These are phyloP conservation scores for Pyronema omphalodes DNA, from an alignment of 495 filamentous ascomycete genomes.

Conservation along the genomic window DNA sequence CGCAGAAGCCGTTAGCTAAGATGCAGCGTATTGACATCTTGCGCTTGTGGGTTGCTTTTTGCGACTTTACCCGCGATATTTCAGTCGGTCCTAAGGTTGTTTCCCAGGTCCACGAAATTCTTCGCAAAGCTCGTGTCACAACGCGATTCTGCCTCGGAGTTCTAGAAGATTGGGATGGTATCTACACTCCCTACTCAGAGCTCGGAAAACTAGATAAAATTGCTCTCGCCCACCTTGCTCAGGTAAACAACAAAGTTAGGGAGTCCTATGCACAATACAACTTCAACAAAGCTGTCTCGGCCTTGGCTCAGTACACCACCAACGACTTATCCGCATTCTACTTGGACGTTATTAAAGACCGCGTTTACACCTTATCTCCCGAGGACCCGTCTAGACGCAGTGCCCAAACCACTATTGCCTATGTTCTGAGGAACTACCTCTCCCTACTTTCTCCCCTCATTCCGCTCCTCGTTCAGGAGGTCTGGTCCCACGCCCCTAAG, in stretches of 20 bases:
- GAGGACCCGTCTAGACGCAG: slow-evolving; percentile 33
- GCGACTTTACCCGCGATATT: slow-evolving; percentile 80
- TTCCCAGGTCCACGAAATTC: slow-evolving; percentile 46
- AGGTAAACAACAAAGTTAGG: slow-evolving; percentile 40
- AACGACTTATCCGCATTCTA: slow-evolving; percentile 82
- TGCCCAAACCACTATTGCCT: slow-evolving; percentile 48
- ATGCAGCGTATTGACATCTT: slow-evolving; percentile 58
- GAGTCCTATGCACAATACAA: slow-evolving; percentile 49
- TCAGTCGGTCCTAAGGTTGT: slow-evolving; percentile 58
- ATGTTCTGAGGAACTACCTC: slow-evolving; percentile 51
- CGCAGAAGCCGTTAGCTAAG: not conserved
- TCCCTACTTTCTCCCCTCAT: slow-evolving; percentile 63
- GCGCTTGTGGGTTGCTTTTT: slow-evolving; percentile 79
- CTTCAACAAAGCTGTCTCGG: slow-evolving; percentile 43
- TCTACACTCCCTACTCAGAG: slow-evolving; percentile 25
- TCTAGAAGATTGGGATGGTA: slow-evolving; percentile 38
- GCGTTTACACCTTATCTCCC: slow-evolving; percentile 60
- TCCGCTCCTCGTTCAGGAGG: slow-evolving; percentile 71
- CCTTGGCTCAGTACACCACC: slow-evolving; percentile 61
- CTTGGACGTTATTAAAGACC: slow-evolving; percentile 78
- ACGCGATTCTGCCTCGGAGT: slow-evolving; percentile 78
- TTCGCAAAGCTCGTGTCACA: slow-evolving; percentile 73
- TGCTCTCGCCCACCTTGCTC: slow-evolving; percentile 52
- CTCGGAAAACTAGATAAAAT: slow-evolving; percentile 45
- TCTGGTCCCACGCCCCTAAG: slow-evolving; percentile 54